Evolutionary conservation across 2,329 filamentous ascomycete species (phyloP).

Genomic region (Penicillium sp.): DNA sequence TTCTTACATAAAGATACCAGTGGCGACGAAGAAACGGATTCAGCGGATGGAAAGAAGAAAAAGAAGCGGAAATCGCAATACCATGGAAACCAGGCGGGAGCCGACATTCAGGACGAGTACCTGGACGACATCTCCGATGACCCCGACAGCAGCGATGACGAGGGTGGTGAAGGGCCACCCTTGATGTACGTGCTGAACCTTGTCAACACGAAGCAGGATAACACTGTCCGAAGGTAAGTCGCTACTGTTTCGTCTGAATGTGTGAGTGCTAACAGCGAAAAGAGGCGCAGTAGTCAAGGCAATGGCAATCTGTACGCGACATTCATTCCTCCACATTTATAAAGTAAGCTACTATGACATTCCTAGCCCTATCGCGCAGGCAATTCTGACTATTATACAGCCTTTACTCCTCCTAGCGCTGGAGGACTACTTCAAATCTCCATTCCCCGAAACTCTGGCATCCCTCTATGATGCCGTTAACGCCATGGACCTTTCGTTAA

Average conservation of each 20-base stretch:
- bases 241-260: background rate
- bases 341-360: constrained; percentile 57
- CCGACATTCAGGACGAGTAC: constrained; percentile 43
- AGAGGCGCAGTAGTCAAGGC: constrained; percentile 92
- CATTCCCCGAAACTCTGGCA: constrained; percentile 75
- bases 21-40: constrained; percentile 66
- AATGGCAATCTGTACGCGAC: constrained; percentile 96
- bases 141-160: constrained; percentile 50
- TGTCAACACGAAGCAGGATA: constrained; percentile 96
- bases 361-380: background rate
- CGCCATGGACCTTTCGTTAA: constrained; percentile 87
- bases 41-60: constrained; percentile 39
- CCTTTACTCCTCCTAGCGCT: constrained; percentile 80
- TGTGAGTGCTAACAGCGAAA: constrained; percentile 10
- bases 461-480: constrained; percentile 89
- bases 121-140: constrained; percentile 38
- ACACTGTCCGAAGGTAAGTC: constrained; percentile 62
- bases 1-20: constrained; percentile 93
- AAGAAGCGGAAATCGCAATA: constrained; percentile 41
- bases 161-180: constrained; percentile 71
- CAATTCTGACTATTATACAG: constrained; percentile 37
- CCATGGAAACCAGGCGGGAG: constrained; percentile 39
- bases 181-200: constrained; percentile 94
- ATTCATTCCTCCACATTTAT: constrained; percentile 97
- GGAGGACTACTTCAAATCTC: constrained; percentile 93